Percentiles rank a stretch among this genome's conserved stretches.
Evolutionary conservation across 768 basidiomycete species (phyloP).

Genomic region (Piloderma croceum): DNA sequence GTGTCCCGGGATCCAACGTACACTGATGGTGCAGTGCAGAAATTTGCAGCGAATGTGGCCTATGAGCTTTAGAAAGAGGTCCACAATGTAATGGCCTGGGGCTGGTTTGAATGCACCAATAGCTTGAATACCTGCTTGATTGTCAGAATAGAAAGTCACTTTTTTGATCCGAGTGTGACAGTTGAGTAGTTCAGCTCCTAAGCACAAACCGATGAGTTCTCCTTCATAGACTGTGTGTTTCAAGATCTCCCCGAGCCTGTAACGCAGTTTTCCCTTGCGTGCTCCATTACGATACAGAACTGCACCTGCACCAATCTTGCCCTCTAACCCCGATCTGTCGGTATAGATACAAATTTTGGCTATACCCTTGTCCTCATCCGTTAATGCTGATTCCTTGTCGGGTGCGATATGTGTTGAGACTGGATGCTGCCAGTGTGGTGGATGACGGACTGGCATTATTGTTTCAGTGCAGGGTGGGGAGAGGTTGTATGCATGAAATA

Average conservation of each 20-base stretch:
- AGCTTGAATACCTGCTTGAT: conserved; percentile 9
- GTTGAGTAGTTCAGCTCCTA: conserved; percentile 8
- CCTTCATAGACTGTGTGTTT: conserved; percentile 16
- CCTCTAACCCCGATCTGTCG: too few relatives aligned
- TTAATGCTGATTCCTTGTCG: too few relatives aligned
- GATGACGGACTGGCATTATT: too few relatives aligned
- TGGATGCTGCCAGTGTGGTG: too few relatives aligned
- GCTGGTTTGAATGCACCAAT: background rate
- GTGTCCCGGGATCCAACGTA: conserved; percentile 19
- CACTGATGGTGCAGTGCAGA: background rate
- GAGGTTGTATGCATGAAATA: too few relatives aligned
- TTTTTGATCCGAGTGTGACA: background rate
- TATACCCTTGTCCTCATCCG: too few relatives aligned
- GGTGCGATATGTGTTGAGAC: too few relatives aligned
- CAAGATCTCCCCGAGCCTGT: conserved; percentile 5
- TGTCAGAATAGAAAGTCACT: conserved; percentile 7
- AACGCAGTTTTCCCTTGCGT: background rate
- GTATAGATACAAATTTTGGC: too few relatives aligned
- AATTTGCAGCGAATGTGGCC: background rate
- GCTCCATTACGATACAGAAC: background rate
- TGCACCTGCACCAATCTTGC: too few relatives aligned
- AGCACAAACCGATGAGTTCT: conserved; percentile 8
- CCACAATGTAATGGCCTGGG: conserved; percentile 4
- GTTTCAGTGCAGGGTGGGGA: too few relatives aligned
- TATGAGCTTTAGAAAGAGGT: background rate